Conservation (phyloP, 2,329 filamentous ascomycete species). For the Fusarium torreyae region DNA sequence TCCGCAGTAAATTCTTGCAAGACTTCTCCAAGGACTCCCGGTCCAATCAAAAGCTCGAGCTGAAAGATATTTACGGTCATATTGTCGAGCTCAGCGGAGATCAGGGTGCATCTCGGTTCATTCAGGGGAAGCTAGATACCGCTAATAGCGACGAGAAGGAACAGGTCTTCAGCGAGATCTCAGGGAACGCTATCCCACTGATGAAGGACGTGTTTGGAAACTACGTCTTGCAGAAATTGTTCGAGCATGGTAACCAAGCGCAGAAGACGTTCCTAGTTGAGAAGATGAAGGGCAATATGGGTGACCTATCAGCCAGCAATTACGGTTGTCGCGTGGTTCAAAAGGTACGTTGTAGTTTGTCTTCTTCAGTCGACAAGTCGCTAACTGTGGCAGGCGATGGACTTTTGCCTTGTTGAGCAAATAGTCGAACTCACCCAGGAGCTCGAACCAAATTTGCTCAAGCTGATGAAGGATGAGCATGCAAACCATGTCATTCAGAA, state of each 20-base stretch:
- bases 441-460: constrained; percentile 81
- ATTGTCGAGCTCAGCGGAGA: constrained; percentile 97
- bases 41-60: constrained; percentile 80
- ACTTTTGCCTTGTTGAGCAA: constrained; percentile 92
- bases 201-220: constrained; percentile 99
- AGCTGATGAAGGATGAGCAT: constrained; percentile 87
- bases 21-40: constrained; percentile 85
- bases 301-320: constrained; percentile 85
- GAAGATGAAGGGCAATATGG: constrained; percentile 89
- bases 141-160: constrained; percentile 98
- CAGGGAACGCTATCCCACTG: constrained; percentile 85
- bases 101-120: constrained; percentile 95
- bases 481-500: constrained; percentile 98
- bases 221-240: constrained; percentile 98
- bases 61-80: constrained; percentile 90
- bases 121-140: constrained; percentile 90
- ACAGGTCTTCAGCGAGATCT: constrained; percentile 88
- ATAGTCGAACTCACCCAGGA: constrained; percentile 88
- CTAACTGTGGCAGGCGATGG: constrained; percentile 76
- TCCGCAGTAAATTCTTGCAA: constrained; percentile 81
- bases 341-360: constrained; percentile 71
- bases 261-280: constrained; percentile 91
- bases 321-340: constrained; percentile 97
- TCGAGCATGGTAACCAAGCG: constrained; percentile 93
- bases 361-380: constrained; percentile 39